Conservation (phyloP, 2,329 filamentous ascomycete genomes). For the Talaromyces pinophilus region DNA sequence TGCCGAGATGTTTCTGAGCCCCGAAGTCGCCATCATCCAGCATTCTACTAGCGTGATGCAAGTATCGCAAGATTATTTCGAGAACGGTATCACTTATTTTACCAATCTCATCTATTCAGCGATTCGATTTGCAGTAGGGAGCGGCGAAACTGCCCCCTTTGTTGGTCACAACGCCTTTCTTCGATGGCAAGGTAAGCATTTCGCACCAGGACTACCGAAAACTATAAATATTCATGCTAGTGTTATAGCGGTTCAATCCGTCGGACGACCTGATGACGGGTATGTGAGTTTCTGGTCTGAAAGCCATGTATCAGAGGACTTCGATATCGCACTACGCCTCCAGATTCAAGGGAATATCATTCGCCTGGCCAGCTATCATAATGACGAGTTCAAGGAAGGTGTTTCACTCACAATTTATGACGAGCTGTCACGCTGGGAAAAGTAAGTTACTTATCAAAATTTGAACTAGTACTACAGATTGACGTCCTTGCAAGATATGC, state of each 20-base stretch:
- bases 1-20: constrained; percentile 69
- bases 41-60: constrained; percentile 77
- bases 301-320: constrained; percentile 74
- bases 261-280: constrained; percentile 59
- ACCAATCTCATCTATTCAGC: constrained; percentile 75
- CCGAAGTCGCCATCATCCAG: constrained; percentile 70
- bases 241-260: constrained; percentile 57
- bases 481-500: constrained; percentile 45
- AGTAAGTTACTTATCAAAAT: constrained; percentile 56
- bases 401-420: constrained; percentile 83
- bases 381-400: constrained; percentile 73
- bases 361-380: constrained; percentile 68
- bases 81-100: constrained; percentile 76
- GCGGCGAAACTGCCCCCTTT: constrained; percentile 72
- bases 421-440: constrained; percentile 82
- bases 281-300: constrained; percentile 74
- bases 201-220: not conserved
- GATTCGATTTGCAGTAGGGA: constrained; percentile 69
- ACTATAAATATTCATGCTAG: not conserved
- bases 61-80: constrained; percentile 70
- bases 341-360: constrained; percentile 69
- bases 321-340: constrained; percentile 71
- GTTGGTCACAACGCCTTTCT: constrained; percentile 77
- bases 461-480: constrained; percentile 6
- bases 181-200: constrained; percentile 55